Conservation (phyloP, 495 filamentous ascomycete genomes). For the Apiosordaria backusii region DNA sequence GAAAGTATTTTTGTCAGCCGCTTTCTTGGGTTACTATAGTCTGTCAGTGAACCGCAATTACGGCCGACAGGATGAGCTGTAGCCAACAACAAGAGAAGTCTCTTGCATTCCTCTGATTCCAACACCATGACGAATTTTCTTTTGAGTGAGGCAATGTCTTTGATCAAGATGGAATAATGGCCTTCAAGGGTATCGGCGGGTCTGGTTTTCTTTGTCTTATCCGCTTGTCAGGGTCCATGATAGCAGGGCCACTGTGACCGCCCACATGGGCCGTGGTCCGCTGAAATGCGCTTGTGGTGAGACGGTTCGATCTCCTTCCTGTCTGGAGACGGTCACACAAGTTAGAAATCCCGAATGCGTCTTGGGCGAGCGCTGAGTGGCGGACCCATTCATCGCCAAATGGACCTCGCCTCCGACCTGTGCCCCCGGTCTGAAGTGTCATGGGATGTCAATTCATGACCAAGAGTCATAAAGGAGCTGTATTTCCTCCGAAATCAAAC, state of each 20-base stretch:
- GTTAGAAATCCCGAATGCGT: neutral
- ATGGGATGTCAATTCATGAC: neutral
- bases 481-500: slow-evolving; percentile 9
- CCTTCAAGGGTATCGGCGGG: neutral
- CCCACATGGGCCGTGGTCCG: neutral
- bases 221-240: neutral
- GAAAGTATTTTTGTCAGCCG: neutral
- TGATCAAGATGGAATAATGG: neutral
- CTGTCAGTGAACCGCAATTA: no score
- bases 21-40: no score
- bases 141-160: neutral
- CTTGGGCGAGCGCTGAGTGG: neutral
- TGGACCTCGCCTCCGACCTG: slow-evolving; percentile 4
- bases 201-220: neutral
- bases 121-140: no score
- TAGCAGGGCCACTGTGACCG: neutral
- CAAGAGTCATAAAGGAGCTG: slow-evolving; percentile 3
- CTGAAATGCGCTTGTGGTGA: neutral
- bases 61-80: no score
- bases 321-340: slow-evolving; percentile 1
- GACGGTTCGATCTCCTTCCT: neutral
- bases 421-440: neutral
- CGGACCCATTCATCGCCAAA: neutral
- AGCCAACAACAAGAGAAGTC: no score
- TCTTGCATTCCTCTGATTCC: no score